A percentile compares a stretch with the other conserved stretches of the same genome.
Conservation (phyloP, 306 rosid genomes). For the Pyrus betulifolia region DNA sequence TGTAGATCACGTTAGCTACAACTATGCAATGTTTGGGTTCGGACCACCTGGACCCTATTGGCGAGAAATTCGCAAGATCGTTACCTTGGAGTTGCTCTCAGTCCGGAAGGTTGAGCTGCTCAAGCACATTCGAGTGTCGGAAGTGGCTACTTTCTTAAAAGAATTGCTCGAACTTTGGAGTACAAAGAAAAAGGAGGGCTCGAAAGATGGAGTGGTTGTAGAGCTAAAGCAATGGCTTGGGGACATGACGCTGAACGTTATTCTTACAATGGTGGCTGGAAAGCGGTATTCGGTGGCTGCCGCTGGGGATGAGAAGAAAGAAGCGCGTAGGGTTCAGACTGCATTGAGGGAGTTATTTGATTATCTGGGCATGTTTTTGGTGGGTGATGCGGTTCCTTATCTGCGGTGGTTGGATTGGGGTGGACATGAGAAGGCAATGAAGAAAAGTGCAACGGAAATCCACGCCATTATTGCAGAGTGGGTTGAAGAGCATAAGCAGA, state of each 20-base stretch:
- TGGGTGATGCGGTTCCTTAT: conserved; percentile 14
- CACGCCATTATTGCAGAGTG: conserved; percentile 1
- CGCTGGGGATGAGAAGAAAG: neutral
- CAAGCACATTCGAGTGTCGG: neutral
- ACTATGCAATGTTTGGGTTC: conserved; percentile 22
- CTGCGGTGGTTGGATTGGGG: conserved; percentile 29
- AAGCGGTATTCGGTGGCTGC: neutral
- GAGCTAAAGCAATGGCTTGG: conserved; percentile 1
- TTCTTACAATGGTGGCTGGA: conserved; percentile 12
- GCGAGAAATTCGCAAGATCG: conserved; percentile 24
- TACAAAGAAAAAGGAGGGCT: neutral
- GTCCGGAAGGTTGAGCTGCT: conserved; percentile 5
- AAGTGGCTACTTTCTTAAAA: neutral
- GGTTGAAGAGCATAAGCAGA: conserved; percentile 17
- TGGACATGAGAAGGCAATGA: conserved; percentile 26
- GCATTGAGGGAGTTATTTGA: neutral
- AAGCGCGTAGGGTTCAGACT: neutral
- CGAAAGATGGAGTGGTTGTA: neutral
- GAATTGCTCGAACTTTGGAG: neutral
- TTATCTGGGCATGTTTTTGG: neutral
- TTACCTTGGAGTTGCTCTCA: conserved; percentile 5
- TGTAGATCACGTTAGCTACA: conserved; percentile 9
- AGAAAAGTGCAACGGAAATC: conserved; percentile 2
- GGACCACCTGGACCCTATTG: conserved; percentile 17
- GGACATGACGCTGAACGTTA: neutral